Evolutionary conservation across 169 alveolate genomes (phyloP).

Genomic region (Babesia bovis): DNA sequence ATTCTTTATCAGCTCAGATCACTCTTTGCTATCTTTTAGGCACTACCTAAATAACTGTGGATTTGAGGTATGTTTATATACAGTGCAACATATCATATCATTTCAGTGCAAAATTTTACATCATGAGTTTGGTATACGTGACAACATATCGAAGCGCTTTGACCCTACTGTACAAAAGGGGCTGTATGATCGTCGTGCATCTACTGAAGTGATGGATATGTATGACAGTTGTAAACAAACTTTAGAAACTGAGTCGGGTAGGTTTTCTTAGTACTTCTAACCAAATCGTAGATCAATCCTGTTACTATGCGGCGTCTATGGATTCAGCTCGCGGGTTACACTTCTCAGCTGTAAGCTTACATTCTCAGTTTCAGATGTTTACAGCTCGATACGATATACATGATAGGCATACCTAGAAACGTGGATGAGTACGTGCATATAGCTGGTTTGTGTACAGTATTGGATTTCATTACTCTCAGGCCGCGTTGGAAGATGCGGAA

Average conservation of each 20-base stretch:
- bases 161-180: conserved; percentile 26
- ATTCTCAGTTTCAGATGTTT: neutral
- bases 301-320: conserved; percentile 49
- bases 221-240: neutral
- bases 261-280: neutral
- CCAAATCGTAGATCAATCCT: neutral
- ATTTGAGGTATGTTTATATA: conserved; percentile 20
- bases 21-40: conserved; percentile 40
- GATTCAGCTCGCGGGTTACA: conserved; percentile 71
- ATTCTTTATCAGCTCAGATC: conserved; percentile 42
- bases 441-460: conserved; percentile 22
- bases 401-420: conserved; percentile 64
- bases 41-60: conserved; percentile 24
- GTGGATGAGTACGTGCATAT: conserved; percentile 63
- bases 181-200: conserved; percentile 14
- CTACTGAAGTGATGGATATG: conserved; percentile 28
- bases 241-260: conserved; percentile 21
- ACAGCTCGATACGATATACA: conserved; percentile 55
- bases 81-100: neutral
- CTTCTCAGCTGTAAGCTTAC: conserved; percentile 44
- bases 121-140: conserved; percentile 61
- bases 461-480: conserved; percentile 22
- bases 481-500: conserved; percentile 58
- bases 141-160: conserved; percentile 34
- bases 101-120: conserved; percentile 63